Evolutionary conservation across 306 rosid genomes (phyloP).

Genomic region (Parietaria judaica): DNA sequence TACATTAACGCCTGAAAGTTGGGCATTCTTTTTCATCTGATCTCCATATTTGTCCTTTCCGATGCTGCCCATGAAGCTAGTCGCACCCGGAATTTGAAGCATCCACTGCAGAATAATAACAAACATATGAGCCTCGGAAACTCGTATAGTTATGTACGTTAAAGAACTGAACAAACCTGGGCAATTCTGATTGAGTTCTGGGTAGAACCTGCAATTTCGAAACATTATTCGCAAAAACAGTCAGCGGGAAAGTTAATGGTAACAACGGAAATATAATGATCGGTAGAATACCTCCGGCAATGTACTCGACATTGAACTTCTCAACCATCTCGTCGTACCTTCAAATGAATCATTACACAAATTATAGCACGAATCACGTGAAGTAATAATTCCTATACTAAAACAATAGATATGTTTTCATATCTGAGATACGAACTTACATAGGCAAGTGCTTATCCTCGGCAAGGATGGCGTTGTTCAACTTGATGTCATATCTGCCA

Average conservation of each 20-base stretch:
- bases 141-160: neutral
- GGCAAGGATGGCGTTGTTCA: constrained; percentile 78
- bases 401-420: too few relatives aligned
- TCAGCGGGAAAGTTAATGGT: too few relatives aligned
- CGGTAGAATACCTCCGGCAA: constrained; percentile 80
- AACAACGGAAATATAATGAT: neutral
- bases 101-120: constrained; percentile 52
- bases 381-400: too few relatives aligned
- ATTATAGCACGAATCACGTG: too few relatives aligned
- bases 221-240: neutral
- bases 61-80: constrained; percentile 83
- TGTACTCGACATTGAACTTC: constrained; percentile 64
- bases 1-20: constrained; percentile 76
- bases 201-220: constrained; percentile 60
- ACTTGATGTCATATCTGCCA: constrained; percentile 60
- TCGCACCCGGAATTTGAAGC: constrained; percentile 83
- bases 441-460: constrained; percentile 89
- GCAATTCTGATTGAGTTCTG: constrained; percentile 90
- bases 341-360: neutral
- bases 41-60: constrained; percentile 94
- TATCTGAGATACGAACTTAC: constrained; percentile 27
- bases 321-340: constrained; percentile 73
- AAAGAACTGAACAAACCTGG: constrained; percentile 43
- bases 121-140: neutral
- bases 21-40: constrained; percentile 68